Percentiles rank a stretch among this genome's conserved stretches.
phyloP scores from a whole-genome alignment of 164 flowering plant genomes.

The Magnolia changhungtana region DNA sequence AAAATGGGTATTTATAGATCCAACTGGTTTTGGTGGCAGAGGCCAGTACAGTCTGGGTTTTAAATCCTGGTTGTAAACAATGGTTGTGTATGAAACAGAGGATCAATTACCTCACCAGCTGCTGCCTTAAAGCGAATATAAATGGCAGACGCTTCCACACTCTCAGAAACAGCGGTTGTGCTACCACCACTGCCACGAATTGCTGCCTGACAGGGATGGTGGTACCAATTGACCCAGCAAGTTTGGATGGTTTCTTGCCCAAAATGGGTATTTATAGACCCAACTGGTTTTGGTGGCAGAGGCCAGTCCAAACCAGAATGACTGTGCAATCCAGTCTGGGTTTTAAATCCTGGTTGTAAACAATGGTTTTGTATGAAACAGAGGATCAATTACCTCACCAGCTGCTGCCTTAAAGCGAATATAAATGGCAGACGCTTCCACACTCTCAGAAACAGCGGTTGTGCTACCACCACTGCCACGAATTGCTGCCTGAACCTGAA shows the following conservation, averaged over 20 bases:
- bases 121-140: conserved; percentile 98
- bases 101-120: conserved; percentile 71
- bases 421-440: conserved; percentile 90
- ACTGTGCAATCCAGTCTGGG: no score
- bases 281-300: background rate
- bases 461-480: conserved; percentile 53
- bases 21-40: background rate
- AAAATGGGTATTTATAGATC: background rate
- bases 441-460: conserved; percentile 74
- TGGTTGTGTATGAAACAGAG: background rate
- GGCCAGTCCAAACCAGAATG: background rate
- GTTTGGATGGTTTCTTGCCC: background rate
- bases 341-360: background rate
- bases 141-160: conserved; percentile 87
- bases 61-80: background rate
- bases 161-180: conserved; percentile 70
- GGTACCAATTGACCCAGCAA: background rate
- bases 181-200: conserved; percentile 54
- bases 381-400: conserved; percentile 56
- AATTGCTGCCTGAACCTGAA: conserved; percentile 73
- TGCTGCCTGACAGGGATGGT: conserved; percentile 58
- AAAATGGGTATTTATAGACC: background rate
- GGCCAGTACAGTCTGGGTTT: background rate
- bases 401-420: conserved; percentile 97
- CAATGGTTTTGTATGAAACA: background rate